phyloP scores from a whole-genome alignment of 73 alveolate genomes.

The Paramecium octaurelia region DNA sequence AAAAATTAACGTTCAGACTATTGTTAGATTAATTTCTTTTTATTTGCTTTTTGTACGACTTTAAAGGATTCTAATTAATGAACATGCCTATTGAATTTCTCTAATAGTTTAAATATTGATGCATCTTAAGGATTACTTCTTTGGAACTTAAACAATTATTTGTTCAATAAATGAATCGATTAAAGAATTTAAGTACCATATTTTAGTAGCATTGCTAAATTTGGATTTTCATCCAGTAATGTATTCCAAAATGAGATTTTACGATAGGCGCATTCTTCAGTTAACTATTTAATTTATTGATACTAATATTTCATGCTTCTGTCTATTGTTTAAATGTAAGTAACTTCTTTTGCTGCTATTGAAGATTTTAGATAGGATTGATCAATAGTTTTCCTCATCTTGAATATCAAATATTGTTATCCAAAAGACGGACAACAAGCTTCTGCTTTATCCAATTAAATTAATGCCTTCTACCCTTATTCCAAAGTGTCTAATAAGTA shows the following conservation, averaged over 20 bases:
- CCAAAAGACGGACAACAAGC: not conserved
- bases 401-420: not conserved
- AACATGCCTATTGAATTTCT: not conserved
- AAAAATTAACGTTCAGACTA: not conserved
- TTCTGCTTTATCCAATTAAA: not conserved
- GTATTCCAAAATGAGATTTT: not conserved
- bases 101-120: not conserved
- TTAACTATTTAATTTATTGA: not conserved
- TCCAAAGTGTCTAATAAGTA: not conserved
- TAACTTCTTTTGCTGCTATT: not conserved
- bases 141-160: not conserved
- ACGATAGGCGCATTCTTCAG: not conserved
- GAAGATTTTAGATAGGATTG: not conserved
- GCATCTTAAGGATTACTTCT: not conserved
- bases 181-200: not conserved
- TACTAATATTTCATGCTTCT: not conserved
- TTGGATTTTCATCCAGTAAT: not conserved
- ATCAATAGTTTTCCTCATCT: not conserved
- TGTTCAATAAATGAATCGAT: not conserved
- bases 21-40: not conserved
- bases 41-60: not conserved
- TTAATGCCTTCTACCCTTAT: not conserved
- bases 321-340: not conserved
- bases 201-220: not conserved
- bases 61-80: not conserved